A percentile compares a stretch with the other conserved stretches of the same genome.
Evolutionary conservation across 805 yeast species (phyloP).

Genomic region (Scheffersomyces ergatensis): DNA sequence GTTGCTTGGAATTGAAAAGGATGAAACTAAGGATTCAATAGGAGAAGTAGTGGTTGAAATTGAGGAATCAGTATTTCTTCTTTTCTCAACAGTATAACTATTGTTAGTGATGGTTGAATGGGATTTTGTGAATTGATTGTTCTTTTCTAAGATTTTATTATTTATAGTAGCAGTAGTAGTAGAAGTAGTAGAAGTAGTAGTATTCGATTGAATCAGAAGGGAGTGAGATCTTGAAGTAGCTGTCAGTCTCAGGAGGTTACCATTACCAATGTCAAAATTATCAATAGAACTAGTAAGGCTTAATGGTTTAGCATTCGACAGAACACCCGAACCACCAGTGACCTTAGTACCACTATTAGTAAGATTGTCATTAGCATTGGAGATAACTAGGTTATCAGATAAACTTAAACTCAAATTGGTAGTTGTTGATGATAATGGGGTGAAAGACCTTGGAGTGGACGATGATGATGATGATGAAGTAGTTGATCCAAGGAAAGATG

Average conservation of each 20-base stretch:
- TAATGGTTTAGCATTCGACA: not conserved
- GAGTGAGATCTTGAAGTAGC: slow-evolving; percentile 1
- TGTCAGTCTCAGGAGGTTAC: slow-evolving; percentile 9
- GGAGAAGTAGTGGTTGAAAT: not conserved
- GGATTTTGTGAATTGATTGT: not conserved
- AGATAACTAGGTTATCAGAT: slow-evolving; percentile 1
- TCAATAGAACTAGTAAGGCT: slow-evolving; percentile 2
- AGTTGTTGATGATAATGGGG: not conserved
- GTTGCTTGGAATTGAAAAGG: slow-evolving; percentile 10
- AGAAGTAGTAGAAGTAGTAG: not conserved
- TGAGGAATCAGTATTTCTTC: not conserved
- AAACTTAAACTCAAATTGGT: slow-evolving; percentile 1
- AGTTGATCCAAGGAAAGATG: not conserved
- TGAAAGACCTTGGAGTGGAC: not conserved
- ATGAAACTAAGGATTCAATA: not conserved
- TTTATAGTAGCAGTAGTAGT: not conserved
- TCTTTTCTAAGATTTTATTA: not conserved
- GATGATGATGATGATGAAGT: not conserved
- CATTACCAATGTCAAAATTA: slow-evolving; percentile 1
- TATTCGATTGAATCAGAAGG: slow-evolving; percentile 4
- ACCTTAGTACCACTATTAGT: not conserved
- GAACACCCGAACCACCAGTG: slow-evolving; percentile 1
- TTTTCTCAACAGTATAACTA: not conserved
- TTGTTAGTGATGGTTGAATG: not conserved
- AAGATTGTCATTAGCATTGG: slow-evolving; percentile 1